Conservation (phyloP, 2,329 filamentous ascomycete genomes). For the Fusarium sp. region DNA sequence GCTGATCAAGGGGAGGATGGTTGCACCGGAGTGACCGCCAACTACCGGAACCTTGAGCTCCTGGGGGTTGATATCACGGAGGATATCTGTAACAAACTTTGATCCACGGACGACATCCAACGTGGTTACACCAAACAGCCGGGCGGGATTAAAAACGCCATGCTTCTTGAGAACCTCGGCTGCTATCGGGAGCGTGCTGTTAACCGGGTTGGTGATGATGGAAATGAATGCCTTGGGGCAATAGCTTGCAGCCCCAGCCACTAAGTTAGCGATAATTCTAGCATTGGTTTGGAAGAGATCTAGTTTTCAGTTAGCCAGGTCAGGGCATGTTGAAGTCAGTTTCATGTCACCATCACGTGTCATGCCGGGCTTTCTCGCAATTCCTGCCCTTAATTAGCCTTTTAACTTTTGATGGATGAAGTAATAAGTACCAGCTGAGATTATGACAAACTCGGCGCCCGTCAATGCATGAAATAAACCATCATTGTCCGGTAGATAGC, state of each 20-base stretch:
- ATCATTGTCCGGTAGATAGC: slow-evolving; percentile 72
- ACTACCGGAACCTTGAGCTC: slow-evolving; percentile 79
- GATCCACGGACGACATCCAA: slow-evolving; percentile 83
- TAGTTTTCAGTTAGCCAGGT: neutral
- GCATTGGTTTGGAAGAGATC: slow-evolving; percentile 81
- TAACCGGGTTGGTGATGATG: slow-evolving; percentile 84
- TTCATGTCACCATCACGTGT: slow-evolving; percentile 68
- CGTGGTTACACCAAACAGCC: slow-evolving; percentile 84
- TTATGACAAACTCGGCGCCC: slow-evolving; percentile 78
- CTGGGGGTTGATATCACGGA: slow-evolving; percentile 63
- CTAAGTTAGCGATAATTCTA: slow-evolving; percentile 81
- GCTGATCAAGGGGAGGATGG: slow-evolving; percentile 80
- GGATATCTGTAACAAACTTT: slow-evolving; percentile 76
- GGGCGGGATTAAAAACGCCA: slow-evolving; percentile 83
- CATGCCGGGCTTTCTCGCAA: slow-evolving; percentile 85
- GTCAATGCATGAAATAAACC: slow-evolving; percentile 73
- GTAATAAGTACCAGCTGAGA: slow-evolving; percentile 64
- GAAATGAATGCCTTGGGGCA: slow-evolving; percentile 79
- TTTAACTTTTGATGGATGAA: neutral
- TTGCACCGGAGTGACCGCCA: slow-evolving; percentile 82
- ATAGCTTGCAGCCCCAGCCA: slow-evolving; percentile 77
- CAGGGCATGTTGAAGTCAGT: neutral
- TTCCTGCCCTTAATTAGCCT: slow-evolving; percentile 59
- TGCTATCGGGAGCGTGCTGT: slow-evolving; percentile 83
- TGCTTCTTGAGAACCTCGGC: slow-evolving; percentile 80